phyloP scores from a whole-genome alignment of 257 asterid genomes.

The Ocimum tenuiflorum region DNA sequence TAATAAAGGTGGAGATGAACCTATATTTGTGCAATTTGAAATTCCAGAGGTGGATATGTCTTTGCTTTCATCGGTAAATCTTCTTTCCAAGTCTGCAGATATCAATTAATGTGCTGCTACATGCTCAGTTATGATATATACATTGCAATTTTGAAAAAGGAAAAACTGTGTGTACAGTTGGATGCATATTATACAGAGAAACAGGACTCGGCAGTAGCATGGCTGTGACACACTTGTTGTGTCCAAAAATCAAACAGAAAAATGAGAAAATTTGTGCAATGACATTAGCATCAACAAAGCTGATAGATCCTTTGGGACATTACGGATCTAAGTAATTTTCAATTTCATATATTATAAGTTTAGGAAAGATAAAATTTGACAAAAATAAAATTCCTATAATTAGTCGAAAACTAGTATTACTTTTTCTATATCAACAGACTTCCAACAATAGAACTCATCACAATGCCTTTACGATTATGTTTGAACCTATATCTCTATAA shows the following conservation, averaged over 20 bases:
- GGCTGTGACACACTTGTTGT: not conserved
- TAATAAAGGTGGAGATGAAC: conserved; percentile 23
- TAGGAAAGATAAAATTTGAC: not conserved
- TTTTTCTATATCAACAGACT: not conserved
- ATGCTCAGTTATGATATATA: not conserved
- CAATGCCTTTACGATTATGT: not conserved
- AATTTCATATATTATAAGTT: not conserved
- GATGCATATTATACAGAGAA: not conserved
- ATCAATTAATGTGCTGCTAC: conserved; percentile 8
- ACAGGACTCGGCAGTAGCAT: not conserved
- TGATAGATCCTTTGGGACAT: not conserved
- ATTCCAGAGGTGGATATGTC: conserved; percentile 52
- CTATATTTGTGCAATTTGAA: conserved; percentile 52
- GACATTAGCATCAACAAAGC: not conserved
- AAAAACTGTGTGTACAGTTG: not conserved
- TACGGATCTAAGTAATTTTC: not conserved
- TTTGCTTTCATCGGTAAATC: conserved; percentile 39
- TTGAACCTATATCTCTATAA: conserved; percentile 1
- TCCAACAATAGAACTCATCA: not conserved
- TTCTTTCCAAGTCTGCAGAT: conserved; percentile 6
- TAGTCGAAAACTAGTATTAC: not conserved
- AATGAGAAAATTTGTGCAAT: not conserved
- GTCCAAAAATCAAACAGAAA: not conserved
- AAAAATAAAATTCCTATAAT: not conserved
- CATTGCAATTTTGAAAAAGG: not conserved